These are phyloP conservation scores for Didymosphaeria variabile DNA, from an alignment of 2,329 filamentous ascomycete genomes.

Conservation along the genomic window DNA sequence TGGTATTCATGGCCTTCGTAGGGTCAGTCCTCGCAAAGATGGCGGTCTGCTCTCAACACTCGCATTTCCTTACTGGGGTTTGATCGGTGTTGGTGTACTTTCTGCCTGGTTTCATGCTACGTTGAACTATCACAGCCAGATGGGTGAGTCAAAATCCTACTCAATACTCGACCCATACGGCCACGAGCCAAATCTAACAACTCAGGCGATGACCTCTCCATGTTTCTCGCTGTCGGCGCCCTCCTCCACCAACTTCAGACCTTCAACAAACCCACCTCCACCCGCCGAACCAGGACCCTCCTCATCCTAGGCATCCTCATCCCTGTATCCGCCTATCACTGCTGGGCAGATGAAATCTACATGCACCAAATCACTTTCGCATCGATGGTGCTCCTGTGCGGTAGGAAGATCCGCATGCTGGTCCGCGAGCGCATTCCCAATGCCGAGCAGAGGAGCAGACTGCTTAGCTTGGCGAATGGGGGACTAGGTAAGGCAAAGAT, in stretches of 20 bases:
- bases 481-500: constrained; percentile 34
- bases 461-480: constrained; percentile 38
- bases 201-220: constrained; percentile 65
- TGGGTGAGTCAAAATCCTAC: constrained; percentile 45
- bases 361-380: constrained; percentile 52
- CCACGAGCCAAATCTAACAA: neutral
- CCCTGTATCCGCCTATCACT: constrained; percentile 47
- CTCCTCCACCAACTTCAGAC: constrained; percentile 62
- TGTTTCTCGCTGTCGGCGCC: constrained; percentile 63
- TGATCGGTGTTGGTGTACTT: constrained; percentile 54
- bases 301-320: constrained; percentile 42
- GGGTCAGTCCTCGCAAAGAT: constrained; percentile 33
- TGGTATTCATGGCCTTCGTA: constrained; percentile 43
- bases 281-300: constrained; percentile 36
- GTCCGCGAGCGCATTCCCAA: constrained; percentile 39
- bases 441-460: constrained; percentile 28
- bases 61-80: constrained; percentile 53
- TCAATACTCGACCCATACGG: neutral
- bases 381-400: constrained; percentile 53
- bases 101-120: constrained; percentile 56
- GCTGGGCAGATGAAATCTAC: constrained; percentile 51
- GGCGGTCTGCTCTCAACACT: constrained; percentile 45
- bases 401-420: constrained; percentile 35
- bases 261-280: constrained; percentile 41
- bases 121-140: constrained; percentile 57